These are phyloP conservation scores for Grigorovia jiainica DNA, from an alignment of 805 yeast genomes.

Conservation along the genomic window DNA sequence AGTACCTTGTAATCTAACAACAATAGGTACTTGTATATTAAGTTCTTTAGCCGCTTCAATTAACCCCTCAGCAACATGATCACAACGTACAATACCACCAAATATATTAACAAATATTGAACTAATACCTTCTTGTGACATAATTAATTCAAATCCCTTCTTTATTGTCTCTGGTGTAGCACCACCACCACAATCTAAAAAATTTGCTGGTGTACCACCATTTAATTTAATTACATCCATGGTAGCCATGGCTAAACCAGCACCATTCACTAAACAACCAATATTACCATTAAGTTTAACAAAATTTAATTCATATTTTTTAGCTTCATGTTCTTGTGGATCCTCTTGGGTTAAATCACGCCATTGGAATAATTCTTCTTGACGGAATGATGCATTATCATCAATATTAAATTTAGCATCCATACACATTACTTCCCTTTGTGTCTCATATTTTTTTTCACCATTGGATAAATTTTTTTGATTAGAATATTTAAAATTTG, in stretches of 20 bases:
- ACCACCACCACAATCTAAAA: conserved; percentile 99
- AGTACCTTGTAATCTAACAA: conserved; percentile 98
- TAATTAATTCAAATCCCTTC: conserved; percentile 88
- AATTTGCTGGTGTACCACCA: conserved; percentile 99
- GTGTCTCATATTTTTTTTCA: conserved; percentile 37
- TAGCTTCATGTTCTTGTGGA: conserved; percentile 91
- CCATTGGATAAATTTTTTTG: too few species aligned
- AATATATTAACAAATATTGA: conserved; percentile 97
- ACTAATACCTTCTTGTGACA: conserved; percentile 79
- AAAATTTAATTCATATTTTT: conserved; percentile 83
- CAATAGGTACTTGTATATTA: conserved; percentile 86
- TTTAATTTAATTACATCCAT: conserved; percentile 97
- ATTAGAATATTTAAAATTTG: too few species aligned
- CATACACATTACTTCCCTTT: conserved; percentile 70
- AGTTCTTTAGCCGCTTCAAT: conserved; percentile 90
- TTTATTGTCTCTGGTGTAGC: conserved; percentile 98
- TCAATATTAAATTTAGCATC: conserved; percentile 98
- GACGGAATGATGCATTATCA: conserved; percentile 93
- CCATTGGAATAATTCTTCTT: conserved; percentile 80
- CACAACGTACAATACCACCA: conserved; percentile 99
- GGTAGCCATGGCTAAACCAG: conserved; percentile 99
- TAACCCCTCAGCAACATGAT: conserved; percentile 95
- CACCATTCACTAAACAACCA: conserved; percentile 98
- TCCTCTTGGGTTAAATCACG: conserved; percentile 97
- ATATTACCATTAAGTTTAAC: conserved; percentile 97